These are phyloP conservation scores for Cordyceps pruinosa DNA, from an alignment of 2,329 filamentous ascomycete genomes.

Conservation along the genomic window DNA sequence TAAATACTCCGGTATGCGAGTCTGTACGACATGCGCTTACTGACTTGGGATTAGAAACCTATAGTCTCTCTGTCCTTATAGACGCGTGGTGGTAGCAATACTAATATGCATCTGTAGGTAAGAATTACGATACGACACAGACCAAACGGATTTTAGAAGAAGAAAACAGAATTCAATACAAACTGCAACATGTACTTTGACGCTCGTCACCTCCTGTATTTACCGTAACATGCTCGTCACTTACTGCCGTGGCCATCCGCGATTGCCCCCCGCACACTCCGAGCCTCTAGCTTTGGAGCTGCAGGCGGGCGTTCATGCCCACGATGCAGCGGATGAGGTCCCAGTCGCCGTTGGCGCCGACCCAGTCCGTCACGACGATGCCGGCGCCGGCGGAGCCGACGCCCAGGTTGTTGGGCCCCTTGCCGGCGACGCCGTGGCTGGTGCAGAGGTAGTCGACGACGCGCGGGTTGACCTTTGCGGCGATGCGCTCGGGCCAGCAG, in stretches of 20 bases:
- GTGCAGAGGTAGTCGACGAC: slow-evolving; percentile 56
- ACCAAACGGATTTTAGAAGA: neutral
- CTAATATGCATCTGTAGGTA: slow-evolving; percentile 3
- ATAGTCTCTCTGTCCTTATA: neutral
- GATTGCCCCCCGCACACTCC: neutral
- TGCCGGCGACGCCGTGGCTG: slow-evolving; percentile 45
- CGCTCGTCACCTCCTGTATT: neutral
- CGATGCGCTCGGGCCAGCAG: slow-evolving; percentile 92
- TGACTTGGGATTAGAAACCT: neutral
- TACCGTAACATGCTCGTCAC: neutral
- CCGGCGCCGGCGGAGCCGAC: slow-evolving; percentile 73
- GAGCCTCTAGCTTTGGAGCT: slow-evolving; percentile 35
- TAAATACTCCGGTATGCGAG: slow-evolving; percentile 25
- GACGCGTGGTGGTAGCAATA: neutral
- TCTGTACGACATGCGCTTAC: neutral
- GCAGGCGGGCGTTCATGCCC: slow-evolving; percentile 74
- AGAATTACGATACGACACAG: neutral
- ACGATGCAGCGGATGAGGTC: slow-evolving; percentile 81
- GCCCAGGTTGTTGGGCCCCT: slow-evolving; percentile 41
- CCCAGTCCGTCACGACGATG: slow-evolving; percentile 89
- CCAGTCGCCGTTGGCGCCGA: slow-evolving; percentile 82
- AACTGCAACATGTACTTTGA: slow-evolving; percentile 6
- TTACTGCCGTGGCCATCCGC: neutral
- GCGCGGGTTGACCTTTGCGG: slow-evolving; percentile 77
- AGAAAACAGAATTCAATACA: slow-evolving; percentile 1